Percentiles rank a stretch among this genome's conserved stretches.
Conservation (phyloP, 108 stramenopile genomes). For the Skeletonema menzelii region DNA sequence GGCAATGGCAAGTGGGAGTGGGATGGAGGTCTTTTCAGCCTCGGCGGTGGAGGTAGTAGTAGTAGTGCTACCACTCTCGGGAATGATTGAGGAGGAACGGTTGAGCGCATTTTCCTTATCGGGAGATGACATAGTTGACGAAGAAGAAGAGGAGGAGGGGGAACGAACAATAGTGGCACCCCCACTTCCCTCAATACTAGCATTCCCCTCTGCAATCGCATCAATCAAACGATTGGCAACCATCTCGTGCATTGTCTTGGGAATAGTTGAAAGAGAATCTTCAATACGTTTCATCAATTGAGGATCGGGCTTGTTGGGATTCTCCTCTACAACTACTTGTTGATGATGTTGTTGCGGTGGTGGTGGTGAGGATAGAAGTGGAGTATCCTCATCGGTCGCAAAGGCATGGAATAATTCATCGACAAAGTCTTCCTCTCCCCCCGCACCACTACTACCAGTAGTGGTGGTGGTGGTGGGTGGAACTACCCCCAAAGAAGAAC, state of each 20-base stretch:
- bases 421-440: slow-evolving; percentile 27
- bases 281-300: slow-evolving; percentile 76
- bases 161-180: not conserved
- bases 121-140: not conserved
- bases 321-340: not conserved
- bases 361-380: slow-evolving; percentile 3
- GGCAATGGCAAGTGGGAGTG: slow-evolving; percentile 75
- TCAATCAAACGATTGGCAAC: slow-evolving; percentile 78
- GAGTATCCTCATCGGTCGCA: slow-evolving; percentile 19
- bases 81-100: too few species aligned
- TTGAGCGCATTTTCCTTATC: not conserved
- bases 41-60: not conserved
- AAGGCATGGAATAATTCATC: slow-evolving; percentile 48
- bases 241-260: slow-evolving; percentile 78
- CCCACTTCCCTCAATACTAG: not conserved
- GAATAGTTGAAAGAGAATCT: slow-evolving; percentile 72
- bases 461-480: not conserved
- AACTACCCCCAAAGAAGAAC: not conserved
- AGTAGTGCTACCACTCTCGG: not conserved
- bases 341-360: not conserved
- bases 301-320: slow-evolving; percentile 58
- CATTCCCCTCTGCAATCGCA: slow-evolving; percentile 59
- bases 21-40: slow-evolving; percentile 2
- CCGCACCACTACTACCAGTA: slow-evolving; percentile 6
- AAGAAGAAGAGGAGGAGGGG: not conserved